Evolutionary conservation across 2,329 filamentous ascomycete genomes (phyloP).

Genomic region (Verticillium tricorpus): DNA sequence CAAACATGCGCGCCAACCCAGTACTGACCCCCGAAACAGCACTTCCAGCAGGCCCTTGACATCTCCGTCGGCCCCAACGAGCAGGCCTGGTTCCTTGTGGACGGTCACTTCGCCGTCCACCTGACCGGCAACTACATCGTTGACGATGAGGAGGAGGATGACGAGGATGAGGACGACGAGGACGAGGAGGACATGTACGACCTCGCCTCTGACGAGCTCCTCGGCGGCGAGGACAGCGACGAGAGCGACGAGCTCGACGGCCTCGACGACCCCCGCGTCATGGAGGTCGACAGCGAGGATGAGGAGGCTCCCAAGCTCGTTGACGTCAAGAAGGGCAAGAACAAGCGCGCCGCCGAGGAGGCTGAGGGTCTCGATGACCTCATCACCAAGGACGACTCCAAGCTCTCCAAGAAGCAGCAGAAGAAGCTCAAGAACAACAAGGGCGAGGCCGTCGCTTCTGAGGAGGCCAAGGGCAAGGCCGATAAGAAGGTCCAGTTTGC

Average conservation of each 20-base stretch:
- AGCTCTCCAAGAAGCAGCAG: slow-evolving; percentile 91
- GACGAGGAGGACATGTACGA: slow-evolving; percentile 74
- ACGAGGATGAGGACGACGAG: slow-evolving; percentile 58
- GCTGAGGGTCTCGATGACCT: slow-evolving; percentile 72
- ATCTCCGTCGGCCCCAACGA: slow-evolving; percentile 88
- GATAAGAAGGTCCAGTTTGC: slow-evolving; percentile 99
- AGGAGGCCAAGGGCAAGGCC: slow-evolving; percentile 54
- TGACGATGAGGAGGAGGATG: slow-evolving; percentile 58
- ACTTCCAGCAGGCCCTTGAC: slow-evolving; percentile 92
- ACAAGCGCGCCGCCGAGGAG: slow-evolving; percentile 85
- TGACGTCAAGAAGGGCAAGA: slow-evolving; percentile 66
- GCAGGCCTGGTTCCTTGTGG: slow-evolving; percentile 86
- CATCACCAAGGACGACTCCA: slow-evolving; percentile 65
- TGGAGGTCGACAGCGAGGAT: slow-evolving; percentile 76
- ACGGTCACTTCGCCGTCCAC: slow-evolving; percentile 83
- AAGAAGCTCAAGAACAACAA: slow-evolving; percentile 99
- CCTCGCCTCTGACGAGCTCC: slow-evolving; percentile 73
- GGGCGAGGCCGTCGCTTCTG: slow-evolving; percentile 69
- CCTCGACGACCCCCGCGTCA: slow-evolving; percentile 74
- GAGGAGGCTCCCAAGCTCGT: slow-evolving; percentile 65
- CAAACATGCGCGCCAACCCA: neutral
- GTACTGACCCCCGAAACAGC: slow-evolving; percentile 46
- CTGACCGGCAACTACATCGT: slow-evolving; percentile 96
- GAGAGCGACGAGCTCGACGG: slow-evolving; percentile 75
- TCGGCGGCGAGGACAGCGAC: slow-evolving; percentile 69